These are phyloP conservation scores for Mycena alexandri DNA, from an alignment of 768 basidiomycete species.

Conservation along the genomic window DNA sequence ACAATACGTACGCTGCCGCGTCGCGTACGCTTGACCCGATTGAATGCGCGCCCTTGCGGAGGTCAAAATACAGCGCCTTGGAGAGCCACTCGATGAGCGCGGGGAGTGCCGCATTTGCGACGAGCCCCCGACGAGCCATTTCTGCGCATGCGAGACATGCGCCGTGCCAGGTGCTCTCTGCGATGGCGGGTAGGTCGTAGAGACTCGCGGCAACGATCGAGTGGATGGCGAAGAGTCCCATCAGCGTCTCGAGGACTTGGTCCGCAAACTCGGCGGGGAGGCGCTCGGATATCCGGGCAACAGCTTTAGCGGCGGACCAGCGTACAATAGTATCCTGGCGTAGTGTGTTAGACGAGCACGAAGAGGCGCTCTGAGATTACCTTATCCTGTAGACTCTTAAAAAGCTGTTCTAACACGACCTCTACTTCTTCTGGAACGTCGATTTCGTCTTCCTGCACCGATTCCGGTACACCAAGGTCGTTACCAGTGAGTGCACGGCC, in stretches of 20 bases:
- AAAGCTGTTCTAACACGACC: slow-evolving; percentile 75
- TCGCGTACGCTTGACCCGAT: slow-evolving; percentile 96
- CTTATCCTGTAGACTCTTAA: slow-evolving; percentile 83
- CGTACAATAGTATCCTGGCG: slow-evolving; percentile 92
- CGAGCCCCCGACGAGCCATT: slow-evolving; percentile 85
- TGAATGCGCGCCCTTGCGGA: slow-evolving; percentile 92
- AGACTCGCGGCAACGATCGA: slow-evolving; percentile 71
- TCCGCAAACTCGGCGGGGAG: slow-evolving; percentile 80
- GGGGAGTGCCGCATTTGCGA: slow-evolving; percentile 68
- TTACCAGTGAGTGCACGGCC: slow-evolving; percentile 49
- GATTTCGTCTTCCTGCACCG: slow-evolving; percentile 53
- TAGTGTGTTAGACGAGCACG: slow-evolving; percentile 19
- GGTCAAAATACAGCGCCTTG: slow-evolving; percentile 92
- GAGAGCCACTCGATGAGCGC: slow-evolving; percentile 83
- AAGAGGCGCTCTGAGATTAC: slow-evolving; percentile 54
- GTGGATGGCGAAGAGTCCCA: slow-evolving; percentile 84
- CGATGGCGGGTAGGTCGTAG: slow-evolving; percentile 80
- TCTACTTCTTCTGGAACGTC: slow-evolving; percentile 89
- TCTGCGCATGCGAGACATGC: slow-evolving; percentile 94
- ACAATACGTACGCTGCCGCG: slow-evolving; percentile 93
- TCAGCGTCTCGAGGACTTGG: slow-evolving; percentile 86
- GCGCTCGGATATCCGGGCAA: slow-evolving; percentile 86
- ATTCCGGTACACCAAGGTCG: slow-evolving; percentile 33
- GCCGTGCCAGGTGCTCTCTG: slow-evolving; percentile 96
- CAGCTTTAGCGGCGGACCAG: slow-evolving; percentile 93